A percentile compares a stretch with the other conserved stretches of the same genome.
These are phyloP conservation scores for Passalora sequoiae DNA, from an alignment of 2,329 filamentous ascomycete species.

Conservation along the genomic window DNA sequence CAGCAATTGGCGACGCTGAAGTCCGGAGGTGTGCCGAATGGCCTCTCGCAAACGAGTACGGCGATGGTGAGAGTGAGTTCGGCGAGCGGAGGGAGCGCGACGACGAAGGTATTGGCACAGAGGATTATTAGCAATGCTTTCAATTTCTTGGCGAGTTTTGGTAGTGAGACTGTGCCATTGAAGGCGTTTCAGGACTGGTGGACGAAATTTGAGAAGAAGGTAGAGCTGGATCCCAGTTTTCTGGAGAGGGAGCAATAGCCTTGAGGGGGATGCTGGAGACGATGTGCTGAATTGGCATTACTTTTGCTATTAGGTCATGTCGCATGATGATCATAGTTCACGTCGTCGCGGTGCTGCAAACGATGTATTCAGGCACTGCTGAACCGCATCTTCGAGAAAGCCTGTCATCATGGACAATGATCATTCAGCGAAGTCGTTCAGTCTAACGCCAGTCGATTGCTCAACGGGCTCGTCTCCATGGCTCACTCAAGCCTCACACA, in stretches of 20 bases:
- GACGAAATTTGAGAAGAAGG: constrained; percentile 85
- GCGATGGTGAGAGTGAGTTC: constrained; percentile 34
- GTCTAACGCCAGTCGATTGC: no score
- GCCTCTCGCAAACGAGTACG: constrained; percentile 16
- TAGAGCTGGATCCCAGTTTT: constrained; percentile 82
- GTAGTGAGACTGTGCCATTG: constrained; percentile 83
- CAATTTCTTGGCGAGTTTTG: constrained; percentile 89
- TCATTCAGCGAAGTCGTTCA: no score
- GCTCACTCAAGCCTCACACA: constrained; percentile 3
- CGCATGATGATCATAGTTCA: no score
- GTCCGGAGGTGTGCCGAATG: no score
- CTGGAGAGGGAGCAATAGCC: constrained; percentile 56
- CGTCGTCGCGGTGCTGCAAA: no score
- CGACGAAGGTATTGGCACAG: constrained; percentile 79
- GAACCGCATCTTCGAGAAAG: no score
- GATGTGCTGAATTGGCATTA: no score
- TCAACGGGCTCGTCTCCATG: background rate
- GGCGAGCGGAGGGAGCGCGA: constrained; percentile 36
- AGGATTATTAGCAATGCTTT: constrained; percentile 95
- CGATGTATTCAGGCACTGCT: no score
- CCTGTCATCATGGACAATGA: no score
- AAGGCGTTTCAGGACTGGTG: constrained; percentile 97
- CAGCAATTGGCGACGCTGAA: constrained; percentile 61
- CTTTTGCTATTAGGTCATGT: no score
- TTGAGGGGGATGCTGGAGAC: no score